Percentiles rank a stretch among this genome's conserved stretches.
Conservation (phyloP, 441 rosid genomes). For the Capsella rubella region DNA sequence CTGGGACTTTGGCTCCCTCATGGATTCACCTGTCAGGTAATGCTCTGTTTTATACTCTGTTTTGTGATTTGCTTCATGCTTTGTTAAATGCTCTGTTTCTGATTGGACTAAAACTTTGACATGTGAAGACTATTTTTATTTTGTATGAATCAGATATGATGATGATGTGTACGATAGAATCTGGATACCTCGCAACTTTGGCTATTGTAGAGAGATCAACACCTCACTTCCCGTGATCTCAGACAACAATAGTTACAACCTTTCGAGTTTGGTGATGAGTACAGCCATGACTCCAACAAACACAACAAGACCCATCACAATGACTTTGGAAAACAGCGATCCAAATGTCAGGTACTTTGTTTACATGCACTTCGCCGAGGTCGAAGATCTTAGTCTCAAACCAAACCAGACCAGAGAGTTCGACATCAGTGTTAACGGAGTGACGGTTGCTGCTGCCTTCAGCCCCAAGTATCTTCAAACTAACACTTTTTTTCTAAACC, state of each 20-base stretch:
- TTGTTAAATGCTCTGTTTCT: slow-evolving; percentile 20
- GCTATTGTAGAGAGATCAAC: slow-evolving; percentile 19
- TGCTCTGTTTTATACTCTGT: slow-evolving; percentile 21
- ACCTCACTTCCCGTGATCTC: slow-evolving; percentile 30
- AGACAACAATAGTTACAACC: slow-evolving; percentile 27
- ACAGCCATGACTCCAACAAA: slow-evolving; percentile 35
- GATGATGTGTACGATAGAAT: slow-evolving; percentile 36
- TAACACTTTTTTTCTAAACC: slow-evolving; percentile 21
- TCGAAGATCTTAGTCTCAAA: slow-evolving; percentile 39
- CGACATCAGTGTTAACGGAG: slow-evolving; percentile 18
- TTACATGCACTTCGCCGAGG: slow-evolving; percentile 39
- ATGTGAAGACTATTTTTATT: background rate
- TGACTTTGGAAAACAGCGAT: slow-evolving; percentile 29
- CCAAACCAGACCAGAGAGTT: slow-evolving; percentile 42
- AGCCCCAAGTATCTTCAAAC: slow-evolving; percentile 41
- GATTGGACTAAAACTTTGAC: background rate
- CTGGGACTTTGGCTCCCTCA: slow-evolving; percentile 37
- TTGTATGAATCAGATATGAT: slow-evolving; percentile 17
- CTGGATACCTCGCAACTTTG: slow-evolving; percentile 22
- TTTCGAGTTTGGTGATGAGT: slow-evolving; percentile 34
- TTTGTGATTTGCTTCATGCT: background rate
- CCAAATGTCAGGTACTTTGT: slow-evolving; percentile 38
- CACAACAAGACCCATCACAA: slow-evolving; percentile 16
- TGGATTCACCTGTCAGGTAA: slow-evolving; percentile 36
- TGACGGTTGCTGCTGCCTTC: background rate